These are phyloP conservation scores for Vickermania spadyakhi DNA, from an alignment of 208 protist species.

Conservation along the genomic window DNA sequence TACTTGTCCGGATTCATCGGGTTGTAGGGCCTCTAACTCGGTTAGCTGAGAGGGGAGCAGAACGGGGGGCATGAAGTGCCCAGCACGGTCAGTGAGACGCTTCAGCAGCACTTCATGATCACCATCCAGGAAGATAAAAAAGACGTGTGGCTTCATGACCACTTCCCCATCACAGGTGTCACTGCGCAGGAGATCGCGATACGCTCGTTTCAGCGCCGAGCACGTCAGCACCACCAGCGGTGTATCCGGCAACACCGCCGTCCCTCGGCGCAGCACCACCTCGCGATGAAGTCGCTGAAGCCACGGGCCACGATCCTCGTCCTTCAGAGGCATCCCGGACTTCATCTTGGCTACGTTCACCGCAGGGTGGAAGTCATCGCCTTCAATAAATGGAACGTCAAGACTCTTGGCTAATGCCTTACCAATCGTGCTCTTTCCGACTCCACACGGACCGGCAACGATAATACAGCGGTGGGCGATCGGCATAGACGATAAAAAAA, in stretches of 20 bases:
- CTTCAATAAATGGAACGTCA: constrained; percentile 40
- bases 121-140: constrained; percentile 45
- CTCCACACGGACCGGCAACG: constrained; percentile 58
- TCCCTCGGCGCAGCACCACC: constrained; percentile 14
- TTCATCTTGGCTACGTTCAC: constrained; percentile 58
- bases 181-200: constrained; percentile 4
- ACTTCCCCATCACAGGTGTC: not conserved
- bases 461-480: constrained; percentile 42
- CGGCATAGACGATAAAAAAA: too few relatives aligned
- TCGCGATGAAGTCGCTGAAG: constrained; percentile 27
- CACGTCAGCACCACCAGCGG: not conserved
- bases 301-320: constrained; percentile 73
- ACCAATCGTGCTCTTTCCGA: constrained; percentile 73
- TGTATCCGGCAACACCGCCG: not conserved
- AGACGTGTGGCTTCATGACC: constrained; percentile 14
- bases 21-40: constrained; percentile 30
- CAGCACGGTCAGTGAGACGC: constrained; percentile 29
- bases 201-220: constrained; percentile 3
- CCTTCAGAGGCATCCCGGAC: constrained; percentile 45
- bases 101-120: constrained; percentile 15
- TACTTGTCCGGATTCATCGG: constrained; percentile 21
- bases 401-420: constrained; percentile 28
- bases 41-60: constrained; percentile 55
- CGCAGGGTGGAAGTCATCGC: constrained; percentile 57
- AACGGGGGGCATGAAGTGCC: constrained; percentile 55